phyloP scores from a whole-genome alignment of 345 rosid genomes.

The Boechera divaricarpa region DNA sequence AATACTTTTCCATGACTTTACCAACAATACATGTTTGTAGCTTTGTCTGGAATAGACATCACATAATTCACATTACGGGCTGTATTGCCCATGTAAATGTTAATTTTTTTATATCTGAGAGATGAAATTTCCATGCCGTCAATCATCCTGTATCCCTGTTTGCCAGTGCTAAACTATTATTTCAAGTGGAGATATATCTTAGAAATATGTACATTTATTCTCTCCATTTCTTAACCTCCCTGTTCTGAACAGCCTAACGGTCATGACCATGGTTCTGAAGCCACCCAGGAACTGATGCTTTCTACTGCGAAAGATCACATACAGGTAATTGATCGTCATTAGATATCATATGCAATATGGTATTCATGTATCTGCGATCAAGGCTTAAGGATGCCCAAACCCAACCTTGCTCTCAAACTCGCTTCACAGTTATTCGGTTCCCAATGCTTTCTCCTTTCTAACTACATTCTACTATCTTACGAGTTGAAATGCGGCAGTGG shows the following conservation, averaged over 20 bases:
- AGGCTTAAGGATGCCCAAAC: constrained; percentile 12
- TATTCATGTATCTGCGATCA: constrained; percentile 1
- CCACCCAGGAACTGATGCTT: constrained; percentile 71
- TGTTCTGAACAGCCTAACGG: constrained; percentile 70
- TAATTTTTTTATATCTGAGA: background rate
- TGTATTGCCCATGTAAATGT: background rate
- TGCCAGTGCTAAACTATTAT: constrained; percentile 7
- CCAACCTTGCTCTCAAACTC: constrained; percentile 6
- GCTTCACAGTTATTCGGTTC: constrained; percentile 1
- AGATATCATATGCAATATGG: background rate
- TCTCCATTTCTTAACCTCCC: constrained; percentile 22
- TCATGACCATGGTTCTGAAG: constrained; percentile 83
- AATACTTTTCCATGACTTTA: background rate
- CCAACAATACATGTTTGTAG: constrained; percentile 1
- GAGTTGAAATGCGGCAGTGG: background rate
- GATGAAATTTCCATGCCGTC: constrained; percentile 8
- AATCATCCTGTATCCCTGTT: constrained; percentile 13
- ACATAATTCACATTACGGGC: background rate
- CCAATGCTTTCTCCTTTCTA: background rate
- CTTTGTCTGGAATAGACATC: background rate
- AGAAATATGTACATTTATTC: constrained; percentile 11
- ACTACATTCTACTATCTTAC: background rate
- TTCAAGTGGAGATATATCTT: constrained; percentile 3
- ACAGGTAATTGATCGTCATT: constrained; percentile 58
- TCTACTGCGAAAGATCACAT: constrained; percentile 80